Evolutionary conservation across 192 early-diverging fungal species (phyloP).

Genomic region (Coemansia sp.): DNA sequence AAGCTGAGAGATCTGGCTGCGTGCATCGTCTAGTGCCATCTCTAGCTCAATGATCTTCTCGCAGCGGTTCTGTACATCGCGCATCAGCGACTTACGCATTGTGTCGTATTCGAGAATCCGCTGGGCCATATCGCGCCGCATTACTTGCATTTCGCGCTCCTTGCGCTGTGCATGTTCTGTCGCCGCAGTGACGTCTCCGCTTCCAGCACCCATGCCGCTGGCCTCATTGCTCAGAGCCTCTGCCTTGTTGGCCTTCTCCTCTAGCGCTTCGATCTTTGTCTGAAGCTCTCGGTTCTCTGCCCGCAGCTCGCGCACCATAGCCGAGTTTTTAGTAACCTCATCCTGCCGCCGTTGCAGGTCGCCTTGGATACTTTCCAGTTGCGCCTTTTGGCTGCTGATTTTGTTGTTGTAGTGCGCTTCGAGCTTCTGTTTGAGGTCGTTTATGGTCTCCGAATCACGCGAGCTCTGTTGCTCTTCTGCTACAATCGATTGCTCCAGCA

Average conservation of each 20-base stretch:
- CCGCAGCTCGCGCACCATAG: constrained; percentile 47
- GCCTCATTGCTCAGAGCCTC: constrained; percentile 4
- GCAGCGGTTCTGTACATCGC: constrained; percentile 95
- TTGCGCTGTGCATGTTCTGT: constrained; percentile 52
- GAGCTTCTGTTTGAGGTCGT: constrained; percentile 78
- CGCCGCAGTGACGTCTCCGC: constrained; percentile 34
- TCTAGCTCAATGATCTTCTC: constrained; percentile 98
- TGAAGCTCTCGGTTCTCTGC: constrained; percentile 46
- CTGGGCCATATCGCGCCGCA: constrained; percentile 57
- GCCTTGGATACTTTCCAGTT: constrained; percentile 57
- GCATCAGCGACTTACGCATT: constrained; percentile 98
- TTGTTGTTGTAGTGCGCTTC: constrained; percentile 83
- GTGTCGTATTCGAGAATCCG: constrained; percentile 93
- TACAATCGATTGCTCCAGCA: constrained; percentile 54
- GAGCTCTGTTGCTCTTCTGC: constrained; percentile 51
- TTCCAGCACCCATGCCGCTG: constrained; percentile 7
- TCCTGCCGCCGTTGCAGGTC: constrained; percentile 58
- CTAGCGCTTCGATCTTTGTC: constrained; percentile 31
- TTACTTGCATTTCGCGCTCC: constrained; percentile 56
- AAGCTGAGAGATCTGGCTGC: constrained; percentile 90
- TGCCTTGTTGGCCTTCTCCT: constrained; percentile 23
- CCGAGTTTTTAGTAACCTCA: constrained; percentile 62
- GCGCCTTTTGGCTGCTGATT: constrained; percentile 66
- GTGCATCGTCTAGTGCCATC: constrained; percentile 92
- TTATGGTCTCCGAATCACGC: constrained; percentile 66